A percentile compares a stretch with the other conserved stretches of the same genome.
phyloP scores from a whole-genome alignment of 805 yeast genomes.

The Metschnikowia koreensis region DNA sequence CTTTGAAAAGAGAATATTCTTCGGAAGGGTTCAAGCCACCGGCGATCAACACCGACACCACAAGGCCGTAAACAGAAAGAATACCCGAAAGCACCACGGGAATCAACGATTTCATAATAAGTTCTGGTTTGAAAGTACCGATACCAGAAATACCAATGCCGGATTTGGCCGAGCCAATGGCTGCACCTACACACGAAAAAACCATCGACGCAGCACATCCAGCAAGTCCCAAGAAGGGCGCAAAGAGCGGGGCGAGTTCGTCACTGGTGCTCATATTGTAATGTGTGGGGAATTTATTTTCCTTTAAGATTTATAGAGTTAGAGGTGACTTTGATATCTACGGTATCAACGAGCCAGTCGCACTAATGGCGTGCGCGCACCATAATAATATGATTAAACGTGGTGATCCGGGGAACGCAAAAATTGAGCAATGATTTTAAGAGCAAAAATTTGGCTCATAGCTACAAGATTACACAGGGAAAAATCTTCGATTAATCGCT shows the following conservation, averaged over 20 bases:
- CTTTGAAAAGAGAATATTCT: slow-evolving; percentile 84
- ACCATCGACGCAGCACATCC: slow-evolving; percentile 95
- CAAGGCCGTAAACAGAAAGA: slow-evolving; percentile 93
- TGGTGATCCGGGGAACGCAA: background rate
- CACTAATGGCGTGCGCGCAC: background rate
- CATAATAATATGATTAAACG: background rate
- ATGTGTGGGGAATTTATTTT: background rate
- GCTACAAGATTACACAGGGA: too few relatives aligned
- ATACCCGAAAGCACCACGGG: slow-evolving; percentile 99
- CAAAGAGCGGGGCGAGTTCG: slow-evolving; percentile 84
- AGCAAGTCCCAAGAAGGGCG: slow-evolving; percentile 97
- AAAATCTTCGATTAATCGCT: too few relatives aligned
- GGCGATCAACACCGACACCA: slow-evolving; percentile 93
- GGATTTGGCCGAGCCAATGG: slow-evolving; percentile 96
- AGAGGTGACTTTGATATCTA: background rate
- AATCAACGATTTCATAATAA: slow-evolving; percentile 90
- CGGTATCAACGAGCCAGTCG: background rate
- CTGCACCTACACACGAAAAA: slow-evolving; percentile 95
- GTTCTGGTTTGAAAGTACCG: slow-evolving; percentile 95
- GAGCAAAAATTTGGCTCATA: too few relatives aligned
- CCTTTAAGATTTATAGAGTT: too few relatives aligned
- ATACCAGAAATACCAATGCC: slow-evolving; percentile 98
- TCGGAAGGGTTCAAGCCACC: slow-evolving; percentile 79
- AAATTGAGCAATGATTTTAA: too few relatives aligned
- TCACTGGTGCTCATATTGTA: slow-evolving; percentile 30